Percentiles rank a stretch among this genome's conserved stretches.
Evolutionary conservation across 2,329 filamentous ascomycete genomes (phyloP).

Genomic region (Amylocarpus encephaloides): DNA sequence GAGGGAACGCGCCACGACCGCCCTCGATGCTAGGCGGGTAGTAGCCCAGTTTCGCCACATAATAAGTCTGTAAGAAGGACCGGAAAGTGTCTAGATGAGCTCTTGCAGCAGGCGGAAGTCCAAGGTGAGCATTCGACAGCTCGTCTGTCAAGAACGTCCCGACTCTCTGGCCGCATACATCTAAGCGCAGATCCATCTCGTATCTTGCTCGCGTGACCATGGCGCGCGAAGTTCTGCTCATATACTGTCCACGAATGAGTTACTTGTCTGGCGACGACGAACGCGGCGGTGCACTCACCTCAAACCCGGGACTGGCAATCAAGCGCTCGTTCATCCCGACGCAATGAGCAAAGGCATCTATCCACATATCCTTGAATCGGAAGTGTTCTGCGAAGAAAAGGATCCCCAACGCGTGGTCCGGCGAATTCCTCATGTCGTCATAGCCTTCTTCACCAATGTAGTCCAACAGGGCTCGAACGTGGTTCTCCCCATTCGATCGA

Average conservation of each 20-base stretch:
- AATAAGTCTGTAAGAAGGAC: constrained; percentile 60
- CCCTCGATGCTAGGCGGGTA: constrained; percentile 56
- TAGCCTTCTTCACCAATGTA: constrained; percentile 69
- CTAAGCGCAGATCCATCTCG: constrained; percentile 60
- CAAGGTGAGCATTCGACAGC: constrained; percentile 59
- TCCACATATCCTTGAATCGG: constrained; percentile 58
- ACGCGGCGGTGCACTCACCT: constrained; percentile 39
- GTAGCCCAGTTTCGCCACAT: constrained; percentile 60
- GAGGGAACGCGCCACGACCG: constrained; percentile 46
- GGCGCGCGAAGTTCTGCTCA: constrained; percentile 51
- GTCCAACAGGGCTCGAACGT: constrained; percentile 52
- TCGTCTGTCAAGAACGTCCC: constrained; percentile 66
- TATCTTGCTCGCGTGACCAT: constrained; percentile 56
- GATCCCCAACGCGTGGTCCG: constrained; percentile 61
- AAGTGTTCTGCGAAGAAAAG: constrained; percentile 63
- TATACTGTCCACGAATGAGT: constrained; percentile 33
- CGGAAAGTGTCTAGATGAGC: constrained; percentile 69
- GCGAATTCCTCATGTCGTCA: constrained; percentile 56
- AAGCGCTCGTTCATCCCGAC: constrained; percentile 67
- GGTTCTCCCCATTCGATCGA: constrained; percentile 47
- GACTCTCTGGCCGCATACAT: constrained; percentile 51
- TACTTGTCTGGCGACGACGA: background rate
- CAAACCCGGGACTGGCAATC: constrained; percentile 50
- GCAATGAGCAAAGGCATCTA: constrained; percentile 70
- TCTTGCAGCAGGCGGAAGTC: constrained; percentile 52